Percentiles rank a stretch among this genome's conserved stretches.
phyloP scores from a whole-genome alignment of 2,329 filamentous ascomycete species.

The Aspergillus sp. region DNA sequence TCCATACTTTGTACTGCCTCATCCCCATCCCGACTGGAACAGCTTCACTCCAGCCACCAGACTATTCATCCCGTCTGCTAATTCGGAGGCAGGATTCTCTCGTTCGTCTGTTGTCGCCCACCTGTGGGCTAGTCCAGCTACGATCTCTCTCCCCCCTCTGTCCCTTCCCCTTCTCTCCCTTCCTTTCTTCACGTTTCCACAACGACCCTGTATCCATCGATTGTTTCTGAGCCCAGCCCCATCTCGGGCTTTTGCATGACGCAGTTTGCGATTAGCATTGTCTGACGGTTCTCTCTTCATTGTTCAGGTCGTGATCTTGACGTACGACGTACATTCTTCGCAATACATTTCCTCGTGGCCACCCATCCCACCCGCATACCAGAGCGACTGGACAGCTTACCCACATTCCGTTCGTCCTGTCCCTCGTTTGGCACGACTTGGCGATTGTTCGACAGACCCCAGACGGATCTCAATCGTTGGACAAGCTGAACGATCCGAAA shows the following conservation, averaged over 20 bases:
- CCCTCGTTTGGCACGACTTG: not conserved
- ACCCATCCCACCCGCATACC: not conserved
- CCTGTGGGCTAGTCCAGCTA: slow-evolving; percentile 32
- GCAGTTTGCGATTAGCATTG: slow-evolving; percentile 1
- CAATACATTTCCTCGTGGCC: slow-evolving; percentile 3
- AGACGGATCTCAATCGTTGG: too few relatives aligned
- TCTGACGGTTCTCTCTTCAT: slow-evolving; percentile 25
- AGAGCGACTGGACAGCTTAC: slow-evolving; percentile 5
- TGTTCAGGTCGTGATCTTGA: slow-evolving; percentile 17
- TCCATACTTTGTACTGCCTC: slow-evolving; percentile 17
- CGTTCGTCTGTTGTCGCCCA: slow-evolving; percentile 11
- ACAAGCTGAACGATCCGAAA: not conserved
- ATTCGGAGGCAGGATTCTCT: slow-evolving; percentile 1
- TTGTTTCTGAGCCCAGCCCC: slow-evolving; percentile 1
- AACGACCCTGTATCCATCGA: slow-evolving; percentile 1
- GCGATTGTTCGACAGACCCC: too few relatives aligned
- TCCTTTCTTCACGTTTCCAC: slow-evolving; percentile 20
- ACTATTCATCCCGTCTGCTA: slow-evolving; percentile 8
- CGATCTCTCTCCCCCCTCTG: slow-evolving; percentile 28
- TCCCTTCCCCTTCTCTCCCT: slow-evolving; percentile 24
- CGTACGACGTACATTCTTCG: slow-evolving; percentile 16
- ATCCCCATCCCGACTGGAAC: slow-evolving; percentile 4
- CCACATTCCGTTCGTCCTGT: slow-evolving; percentile 29
- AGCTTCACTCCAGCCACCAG: slow-evolving; percentile 34
- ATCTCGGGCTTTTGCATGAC: slow-evolving; percentile 2